These are phyloP conservation scores for Rhizopogon rudus DNA, from an alignment of 768 basidiomycete species.

Conservation along the genomic window DNA sequence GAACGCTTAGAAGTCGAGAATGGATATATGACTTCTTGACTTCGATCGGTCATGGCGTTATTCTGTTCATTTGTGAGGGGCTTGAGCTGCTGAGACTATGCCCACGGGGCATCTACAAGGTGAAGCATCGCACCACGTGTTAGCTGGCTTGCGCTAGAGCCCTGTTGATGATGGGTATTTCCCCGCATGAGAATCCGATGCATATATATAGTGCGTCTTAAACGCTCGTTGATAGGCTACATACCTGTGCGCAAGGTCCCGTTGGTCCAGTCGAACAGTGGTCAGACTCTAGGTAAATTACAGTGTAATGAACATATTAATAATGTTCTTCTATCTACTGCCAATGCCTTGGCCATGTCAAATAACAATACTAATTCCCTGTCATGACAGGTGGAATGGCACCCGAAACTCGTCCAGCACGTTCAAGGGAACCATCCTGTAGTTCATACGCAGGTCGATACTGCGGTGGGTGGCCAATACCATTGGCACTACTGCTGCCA, in stretches of 20 bases:
- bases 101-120: no score
- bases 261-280: no score
- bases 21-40: not conserved
- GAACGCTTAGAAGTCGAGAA: not conserved
- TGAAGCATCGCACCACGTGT: not conserved
- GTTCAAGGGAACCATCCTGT: slow-evolving; percentile 65
- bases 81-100: no score
- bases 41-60: not conserved
- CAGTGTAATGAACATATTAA: not conserved
- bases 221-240: no score
- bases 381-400: slow-evolving; percentile 4
- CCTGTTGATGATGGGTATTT: not conserved
- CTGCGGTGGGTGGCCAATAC: slow-evolving; percentile 16
- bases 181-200: no score
- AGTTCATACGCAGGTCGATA: slow-evolving; percentile 84
- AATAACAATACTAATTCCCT: not conserved
- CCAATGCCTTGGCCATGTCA: not conserved
- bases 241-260: no score
- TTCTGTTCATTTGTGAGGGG: no score
- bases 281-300: not conserved
- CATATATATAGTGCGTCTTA: no score
- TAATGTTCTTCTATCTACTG: not conserved
- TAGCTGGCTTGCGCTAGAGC: no score
- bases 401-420: slow-evolving; percentile 53
- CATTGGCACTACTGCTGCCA: slow-evolving; percentile 1